A percentile compares a stretch with the other conserved stretches of the same genome.
Conservation (phyloP, 2,329 filamentous ascomycete genomes). For the Elsinoe batatas region DNA sequence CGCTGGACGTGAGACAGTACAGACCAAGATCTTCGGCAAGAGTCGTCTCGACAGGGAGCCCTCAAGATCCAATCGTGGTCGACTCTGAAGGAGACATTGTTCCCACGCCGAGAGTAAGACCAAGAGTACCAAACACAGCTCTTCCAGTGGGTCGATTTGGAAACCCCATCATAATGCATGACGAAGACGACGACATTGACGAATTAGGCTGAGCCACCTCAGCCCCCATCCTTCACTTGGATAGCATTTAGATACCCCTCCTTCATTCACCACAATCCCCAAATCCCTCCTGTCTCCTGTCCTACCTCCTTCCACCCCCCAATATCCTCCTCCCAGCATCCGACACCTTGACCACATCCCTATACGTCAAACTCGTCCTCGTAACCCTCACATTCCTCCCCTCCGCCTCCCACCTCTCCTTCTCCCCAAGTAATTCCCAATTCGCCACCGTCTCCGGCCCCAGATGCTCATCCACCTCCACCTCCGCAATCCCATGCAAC, state of each 20-base stretch:
- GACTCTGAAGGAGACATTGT: no score
- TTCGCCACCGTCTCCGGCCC: conserved; percentile 51
- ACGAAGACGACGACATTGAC: not conserved
- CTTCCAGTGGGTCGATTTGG: not conserved
- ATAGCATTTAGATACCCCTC: not conserved
- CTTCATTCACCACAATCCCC: no score
- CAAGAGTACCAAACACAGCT: no score
- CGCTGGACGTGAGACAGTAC: not conserved
- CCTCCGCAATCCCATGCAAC: conserved; percentile 64
- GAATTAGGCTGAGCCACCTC: not conserved
- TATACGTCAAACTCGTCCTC: conserved; percentile 67
- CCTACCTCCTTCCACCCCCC: conserved; percentile 26
- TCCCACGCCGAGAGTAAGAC: no score
- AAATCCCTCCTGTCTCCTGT: no score
- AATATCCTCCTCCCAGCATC: conserved; percentile 61
- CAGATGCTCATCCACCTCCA: conserved; percentile 56
- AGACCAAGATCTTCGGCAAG: no score
- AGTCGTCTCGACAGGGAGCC: no score
- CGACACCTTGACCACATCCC: conserved; percentile 77
- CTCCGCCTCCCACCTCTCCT: conserved; percentile 28
- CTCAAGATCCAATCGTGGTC: no score
- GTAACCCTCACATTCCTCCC: conserved; percentile 48
- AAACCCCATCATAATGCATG: not conserved
- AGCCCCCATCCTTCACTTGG: not conserved
- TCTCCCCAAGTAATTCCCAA: conserved; percentile 55